Percentiles rank a stretch among this genome's conserved stretches.
phyloP scores from a whole-genome alignment of 2,329 filamentous ascomycete species.

The Aspergillus viridinutans region DNA sequence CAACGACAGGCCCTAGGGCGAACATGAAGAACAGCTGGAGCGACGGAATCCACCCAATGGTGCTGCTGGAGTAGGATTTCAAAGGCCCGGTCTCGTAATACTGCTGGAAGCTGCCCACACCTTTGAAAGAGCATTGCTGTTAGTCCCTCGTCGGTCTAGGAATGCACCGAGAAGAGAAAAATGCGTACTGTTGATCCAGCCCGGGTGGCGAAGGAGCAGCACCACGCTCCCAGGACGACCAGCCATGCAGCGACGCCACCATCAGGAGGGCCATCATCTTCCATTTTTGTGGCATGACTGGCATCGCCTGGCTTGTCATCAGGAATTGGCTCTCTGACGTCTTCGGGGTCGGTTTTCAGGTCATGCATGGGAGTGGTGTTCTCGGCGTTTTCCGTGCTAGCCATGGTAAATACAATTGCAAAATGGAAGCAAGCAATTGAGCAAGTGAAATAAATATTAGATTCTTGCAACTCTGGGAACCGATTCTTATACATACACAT shows the following conservation, averaged over 20 bases:
- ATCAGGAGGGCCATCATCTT: not conserved
- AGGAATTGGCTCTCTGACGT: not conserved
- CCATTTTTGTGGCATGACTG: not conserved
- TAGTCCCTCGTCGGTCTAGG: too few relatives aligned
- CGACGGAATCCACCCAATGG: slow-evolving; percentile 11
- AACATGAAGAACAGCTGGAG: slow-evolving; percentile 12
- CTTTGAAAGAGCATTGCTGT: not conserved
- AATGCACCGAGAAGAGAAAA: not conserved
- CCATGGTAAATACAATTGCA: not conserved
- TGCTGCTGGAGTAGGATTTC: slow-evolving; percentile 5
- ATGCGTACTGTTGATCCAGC: slow-evolving; percentile 5
- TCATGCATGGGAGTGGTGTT: not conserved
- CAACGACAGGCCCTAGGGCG: slow-evolving; percentile 49
- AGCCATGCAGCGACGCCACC: not conserved
- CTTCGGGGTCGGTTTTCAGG: not conserved
- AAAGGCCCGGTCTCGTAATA: slow-evolving; percentile 8
- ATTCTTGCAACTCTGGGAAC: too few relatives aligned
- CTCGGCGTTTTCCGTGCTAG: not conserved
- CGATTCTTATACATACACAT: not conserved
- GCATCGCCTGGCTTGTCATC: not conserved
- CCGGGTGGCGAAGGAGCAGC: slow-evolving; percentile 4
- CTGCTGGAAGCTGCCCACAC: slow-evolving; percentile 9
- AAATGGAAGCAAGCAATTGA: not conserved
- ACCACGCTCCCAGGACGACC: slow-evolving; percentile 5
- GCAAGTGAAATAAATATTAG: not conserved